Evolutionary conservation across 2,329 filamentous ascomycete genomes (phyloP), one percentile per base, ranked within the genome.

Genomic region (Colletotrichum sp.): DNA sequence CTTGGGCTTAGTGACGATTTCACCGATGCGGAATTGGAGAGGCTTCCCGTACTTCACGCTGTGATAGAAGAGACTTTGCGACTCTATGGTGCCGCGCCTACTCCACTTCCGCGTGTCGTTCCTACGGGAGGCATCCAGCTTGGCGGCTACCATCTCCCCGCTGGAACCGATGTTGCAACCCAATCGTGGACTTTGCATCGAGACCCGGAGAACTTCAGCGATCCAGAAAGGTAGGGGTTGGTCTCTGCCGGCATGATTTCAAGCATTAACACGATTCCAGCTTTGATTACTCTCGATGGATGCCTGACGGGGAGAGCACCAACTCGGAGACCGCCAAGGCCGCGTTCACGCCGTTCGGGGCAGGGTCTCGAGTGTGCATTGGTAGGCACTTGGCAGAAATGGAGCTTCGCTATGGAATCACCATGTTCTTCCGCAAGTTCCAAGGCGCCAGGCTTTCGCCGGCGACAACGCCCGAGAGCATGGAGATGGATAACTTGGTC

Each of bases 341-440:
- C 5, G 85, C 87, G 0, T 90, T 86, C 73, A 84, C 88, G 75
- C 86, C 89, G 0, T 92, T 91, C 79, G 89, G 90, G 1, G 86
- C 85, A 5, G 90, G 90, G 3, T 84, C n/a, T 21, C 26, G 61
- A 28, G 84, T 81, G 4, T 92, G 91, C 76, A 83, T 93, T 26
- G 91, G 91, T 3, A 83, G 90, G 36, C 89, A 92, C 76, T 83
- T 92, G 26, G 90, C 91, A 1, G 83, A 85, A 32, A 90, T 90
- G 81, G 90, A 92, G 78, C 78, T 92, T 34, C 84, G 90, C 10
- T 85, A 90, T 52, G 88, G 85, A 0, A 83, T 86, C 0, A 87
- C 89, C 0, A 82, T 86, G 9, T 90, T 92, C 80, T 90, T 91
- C 79, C 83, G 85, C 1, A 82, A 86, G 48, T 90, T 87, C 75